Percentiles rank a stretch among this genome's conserved stretches.
Evolutionary conservation across 179 eudicot species (phyloP).

Genomic region (Patellifolia procumbens): DNA sequence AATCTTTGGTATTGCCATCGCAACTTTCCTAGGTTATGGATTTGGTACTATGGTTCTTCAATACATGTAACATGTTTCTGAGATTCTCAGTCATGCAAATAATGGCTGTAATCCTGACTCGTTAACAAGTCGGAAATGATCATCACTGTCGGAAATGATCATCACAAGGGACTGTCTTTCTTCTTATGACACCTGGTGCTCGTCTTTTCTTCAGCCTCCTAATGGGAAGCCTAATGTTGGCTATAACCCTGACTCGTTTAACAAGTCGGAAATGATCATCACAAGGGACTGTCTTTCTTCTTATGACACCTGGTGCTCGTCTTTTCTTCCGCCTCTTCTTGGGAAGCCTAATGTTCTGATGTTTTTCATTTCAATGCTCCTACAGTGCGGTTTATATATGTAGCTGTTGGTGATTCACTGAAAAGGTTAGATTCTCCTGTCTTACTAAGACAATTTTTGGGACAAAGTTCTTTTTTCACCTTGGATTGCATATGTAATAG

Average conservation of each 20-base stretch:
- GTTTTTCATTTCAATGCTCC: not conserved
- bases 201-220: not conserved
- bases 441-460: no score
- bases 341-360: not conserved
- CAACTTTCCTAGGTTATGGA: constrained; percentile 79
- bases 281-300: no score
- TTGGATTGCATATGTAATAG: no score
- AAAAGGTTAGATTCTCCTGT: not conserved
- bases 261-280: no score
- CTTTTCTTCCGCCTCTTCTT: no score
- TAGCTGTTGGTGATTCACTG: not conserved
- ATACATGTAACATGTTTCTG: constrained; percentile 35
- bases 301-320: no score
- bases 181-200: not conserved
- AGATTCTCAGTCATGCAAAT: not conserved
- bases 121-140: no score
- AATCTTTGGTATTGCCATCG: constrained; percentile 79
- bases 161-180: not conserved
- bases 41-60: constrained; percentile 63
- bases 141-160: no score
- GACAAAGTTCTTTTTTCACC: no score
- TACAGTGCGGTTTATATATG: not conserved
- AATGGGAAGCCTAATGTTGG: not conserved
- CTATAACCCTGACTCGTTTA: no score
- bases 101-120: not conserved